A percentile compares a stretch with the other conserved stretches of the same genome.
phyloP scores from a whole-genome alignment of 192 early-diverging fungal species.

The Backusella macrospora region DNA sequence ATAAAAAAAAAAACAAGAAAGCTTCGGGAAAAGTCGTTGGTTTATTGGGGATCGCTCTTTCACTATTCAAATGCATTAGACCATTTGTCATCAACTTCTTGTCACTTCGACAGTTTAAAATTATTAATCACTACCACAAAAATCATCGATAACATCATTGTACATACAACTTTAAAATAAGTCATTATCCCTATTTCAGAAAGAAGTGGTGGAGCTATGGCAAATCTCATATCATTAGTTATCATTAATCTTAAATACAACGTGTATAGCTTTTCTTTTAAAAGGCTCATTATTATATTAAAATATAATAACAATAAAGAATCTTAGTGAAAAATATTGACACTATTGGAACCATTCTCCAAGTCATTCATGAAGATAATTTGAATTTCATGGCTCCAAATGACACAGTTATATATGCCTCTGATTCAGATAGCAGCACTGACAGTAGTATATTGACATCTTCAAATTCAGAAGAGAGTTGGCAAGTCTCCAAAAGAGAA shows the following conservation, averaged over 20 bases:
- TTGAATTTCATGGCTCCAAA: background rate
- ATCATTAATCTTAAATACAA: background rate
- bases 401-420: background rate
- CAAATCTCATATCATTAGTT: background rate
- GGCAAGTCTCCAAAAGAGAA: background rate
- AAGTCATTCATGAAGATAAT: background rate
- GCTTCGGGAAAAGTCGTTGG: background rate
- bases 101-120: background rate
- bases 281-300: background rate
- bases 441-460: background rate
- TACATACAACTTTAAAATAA: slow-evolving; percentile 1
- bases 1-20: background rate
- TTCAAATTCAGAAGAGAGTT: background rate
- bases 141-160: background rate
- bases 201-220: background rate
- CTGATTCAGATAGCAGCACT: slow-evolving; percentile 4
- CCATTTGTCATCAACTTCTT: background rate
- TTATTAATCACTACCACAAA: background rate
- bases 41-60: background rate
- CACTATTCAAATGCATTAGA: background rate
- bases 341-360: slow-evolving; percentile 15
- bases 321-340: background rate
- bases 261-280: background rate
- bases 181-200: background rate
- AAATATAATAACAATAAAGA: slow-evolving; percentile 5